Conservation (phyloP, 768 basidiomycete species). For the Russula earlei region DNA sequence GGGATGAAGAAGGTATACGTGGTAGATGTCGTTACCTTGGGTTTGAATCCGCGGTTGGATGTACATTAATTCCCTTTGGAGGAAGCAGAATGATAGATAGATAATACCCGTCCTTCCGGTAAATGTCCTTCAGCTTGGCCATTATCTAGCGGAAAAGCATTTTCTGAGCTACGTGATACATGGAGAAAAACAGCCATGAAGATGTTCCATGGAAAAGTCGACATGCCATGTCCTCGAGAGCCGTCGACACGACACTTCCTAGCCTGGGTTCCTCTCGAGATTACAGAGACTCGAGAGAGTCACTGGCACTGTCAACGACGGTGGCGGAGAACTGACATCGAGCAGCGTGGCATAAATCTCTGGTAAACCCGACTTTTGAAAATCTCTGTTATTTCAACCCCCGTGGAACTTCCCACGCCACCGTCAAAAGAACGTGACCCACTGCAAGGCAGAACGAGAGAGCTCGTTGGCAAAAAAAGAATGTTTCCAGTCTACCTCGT, state of each 20-base stretch:
- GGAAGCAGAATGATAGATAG: background rate
- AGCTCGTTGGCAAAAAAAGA: background rate
- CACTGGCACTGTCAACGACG: slow-evolving; percentile 60
- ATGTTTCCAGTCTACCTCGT: slow-evolving; percentile 16
- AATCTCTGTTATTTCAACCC: slow-evolving; percentile 20
- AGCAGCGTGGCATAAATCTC: slow-evolving; percentile 58
- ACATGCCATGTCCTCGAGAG: slow-evolving; percentile 49
- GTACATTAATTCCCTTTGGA: slow-evolving; percentile 19
- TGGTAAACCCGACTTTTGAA: slow-evolving; percentile 23
- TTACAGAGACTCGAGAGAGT: slow-evolving; percentile 42
- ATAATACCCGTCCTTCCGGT: background rate
- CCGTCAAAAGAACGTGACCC: no score
- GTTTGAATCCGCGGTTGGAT: background rate
- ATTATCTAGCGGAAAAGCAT: no score
- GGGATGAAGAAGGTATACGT: background rate
- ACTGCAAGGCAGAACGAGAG: no score
- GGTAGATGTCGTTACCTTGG: background rate
- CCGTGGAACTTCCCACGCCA: slow-evolving; percentile 33
- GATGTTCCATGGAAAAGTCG: slow-evolving; percentile 50
- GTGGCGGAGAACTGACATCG: slow-evolving; percentile 40
- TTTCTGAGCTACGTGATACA: background rate
- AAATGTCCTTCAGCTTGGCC: no score
- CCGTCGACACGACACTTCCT: slow-evolving; percentile 56
- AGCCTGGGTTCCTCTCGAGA: slow-evolving; percentile 49
- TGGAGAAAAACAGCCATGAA: background rate